Conservation (phyloP, 139 green algal genomes). For the Pleodorina starrii region DNA sequence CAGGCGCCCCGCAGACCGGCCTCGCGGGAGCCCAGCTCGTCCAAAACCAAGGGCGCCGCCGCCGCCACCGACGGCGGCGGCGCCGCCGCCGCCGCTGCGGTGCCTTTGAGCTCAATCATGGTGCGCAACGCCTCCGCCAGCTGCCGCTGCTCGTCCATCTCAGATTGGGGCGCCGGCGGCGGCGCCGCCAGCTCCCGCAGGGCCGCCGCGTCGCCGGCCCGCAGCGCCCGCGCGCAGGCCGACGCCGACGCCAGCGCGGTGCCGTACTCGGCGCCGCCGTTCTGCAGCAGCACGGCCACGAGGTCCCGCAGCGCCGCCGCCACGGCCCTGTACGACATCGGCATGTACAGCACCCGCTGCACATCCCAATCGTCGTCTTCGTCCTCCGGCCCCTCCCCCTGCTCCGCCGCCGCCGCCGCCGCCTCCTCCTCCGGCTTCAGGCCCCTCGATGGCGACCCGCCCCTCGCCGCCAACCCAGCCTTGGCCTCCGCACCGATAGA, state of each 20-base stretch:
- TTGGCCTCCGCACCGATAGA: too few species aligned
- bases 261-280: neutral
- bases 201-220: neutral
- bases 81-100: neutral
- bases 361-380: neutral
- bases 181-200: neutral
- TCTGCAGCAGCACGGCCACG: conserved; percentile 7
- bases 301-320: conserved; percentile 2
- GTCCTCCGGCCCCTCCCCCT: neutral
- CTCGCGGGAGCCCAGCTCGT: neutral
- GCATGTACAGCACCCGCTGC: neutral
- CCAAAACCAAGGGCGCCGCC: neutral
- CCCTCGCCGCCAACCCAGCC: too few species aligned
- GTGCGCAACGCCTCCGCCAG: neutral
- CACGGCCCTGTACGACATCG: neutral
- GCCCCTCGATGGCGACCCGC: too few species aligned
- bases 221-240: neutral
- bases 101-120: neutral
- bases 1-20: neutral
- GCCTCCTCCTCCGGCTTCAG: neutral
- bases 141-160: neutral
- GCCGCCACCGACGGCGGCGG: neutral
- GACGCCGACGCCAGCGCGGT: neutral
- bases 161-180: neutral
- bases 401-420: neutral